Evolutionary conservation across 805 yeast genomes (phyloP).

Genomic region (Metschnikowia matae): DNA sequence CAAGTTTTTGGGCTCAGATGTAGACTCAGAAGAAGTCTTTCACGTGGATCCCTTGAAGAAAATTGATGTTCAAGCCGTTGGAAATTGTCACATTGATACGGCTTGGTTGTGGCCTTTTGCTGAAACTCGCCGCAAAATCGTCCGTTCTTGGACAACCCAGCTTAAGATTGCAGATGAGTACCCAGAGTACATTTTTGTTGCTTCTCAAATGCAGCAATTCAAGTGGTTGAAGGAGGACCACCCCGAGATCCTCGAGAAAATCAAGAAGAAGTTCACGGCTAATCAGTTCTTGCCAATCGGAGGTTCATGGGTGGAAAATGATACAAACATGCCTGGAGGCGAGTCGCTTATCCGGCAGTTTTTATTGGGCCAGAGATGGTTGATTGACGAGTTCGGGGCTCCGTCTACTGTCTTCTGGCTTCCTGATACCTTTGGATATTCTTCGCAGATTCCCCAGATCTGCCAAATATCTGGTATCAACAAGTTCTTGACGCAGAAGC

Average conservation of each 20-base stretch:
- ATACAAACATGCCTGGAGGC: slow-evolving; percentile 93
- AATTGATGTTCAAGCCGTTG: slow-evolving; percentile 75
- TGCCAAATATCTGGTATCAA: slow-evolving; percentile 84
- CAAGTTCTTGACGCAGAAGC: slow-evolving; percentile 84
- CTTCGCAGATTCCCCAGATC: slow-evolving; percentile 91
- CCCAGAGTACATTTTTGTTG: slow-evolving; percentile 91
- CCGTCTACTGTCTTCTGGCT: slow-evolving; percentile 83
- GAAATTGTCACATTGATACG: slow-evolving; percentile 95
- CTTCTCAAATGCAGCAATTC: slow-evolving; percentile 95
- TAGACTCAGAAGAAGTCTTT: slow-evolving; percentile 60
- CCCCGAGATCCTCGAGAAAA: slow-evolving; percentile 66
- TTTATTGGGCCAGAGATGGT: slow-evolving; percentile 84
- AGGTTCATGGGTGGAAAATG: slow-evolving; percentile 98
- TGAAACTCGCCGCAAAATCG: slow-evolving; percentile 88
- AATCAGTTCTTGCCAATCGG: slow-evolving; percentile 88
- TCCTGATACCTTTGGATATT: slow-evolving; percentile 96
- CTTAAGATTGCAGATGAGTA: slow-evolving; percentile 76
- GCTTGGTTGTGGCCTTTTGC: slow-evolving; percentile 99
- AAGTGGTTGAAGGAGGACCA: slow-evolving; percentile 87
- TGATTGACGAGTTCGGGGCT: slow-evolving; percentile 71
- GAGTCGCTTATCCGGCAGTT: slow-evolving; percentile 88
- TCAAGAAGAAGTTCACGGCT: slow-evolving; percentile 61
- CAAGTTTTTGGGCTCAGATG: slow-evolving; percentile 58
- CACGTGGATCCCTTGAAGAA: slow-evolving; percentile 30
- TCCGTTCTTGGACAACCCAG: slow-evolving; percentile 94